Percentiles rank a stretch among this genome's conserved stretches.
Conservation (phyloP, 805 yeast genomes). For the Yamadazyma kitorensis region DNA sequence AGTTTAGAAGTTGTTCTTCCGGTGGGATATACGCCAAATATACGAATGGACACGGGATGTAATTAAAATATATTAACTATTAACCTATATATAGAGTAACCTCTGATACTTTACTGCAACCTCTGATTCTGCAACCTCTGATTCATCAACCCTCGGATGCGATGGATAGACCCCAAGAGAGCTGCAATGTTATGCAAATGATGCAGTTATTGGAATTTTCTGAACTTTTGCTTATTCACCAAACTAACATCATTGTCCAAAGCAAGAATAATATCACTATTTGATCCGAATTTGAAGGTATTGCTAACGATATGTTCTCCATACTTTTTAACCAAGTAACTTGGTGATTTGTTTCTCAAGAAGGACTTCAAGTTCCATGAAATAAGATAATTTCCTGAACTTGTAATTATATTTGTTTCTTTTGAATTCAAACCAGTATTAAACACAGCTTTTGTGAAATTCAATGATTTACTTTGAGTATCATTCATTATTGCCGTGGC, state of each 20-base stretch:
- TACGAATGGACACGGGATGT: too few relatives aligned
- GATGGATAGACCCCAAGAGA: too few relatives aligned
- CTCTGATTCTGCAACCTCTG: too few relatives aligned
- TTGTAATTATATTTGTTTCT: slow-evolving; percentile 71
- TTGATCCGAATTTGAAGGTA: slow-evolving; percentile 73
- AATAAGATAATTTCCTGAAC: slow-evolving; percentile 79
- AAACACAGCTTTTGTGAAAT: slow-evolving; percentile 74
- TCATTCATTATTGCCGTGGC: slow-evolving; percentile 56
- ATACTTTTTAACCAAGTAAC: slow-evolving; percentile 62
- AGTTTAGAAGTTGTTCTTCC: too few relatives aligned
- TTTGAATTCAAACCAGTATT: slow-evolving; percentile 63
- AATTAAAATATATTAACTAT: too few relatives aligned
- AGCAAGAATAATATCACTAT: slow-evolving; percentile 68
- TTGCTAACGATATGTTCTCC: slow-evolving; percentile 65
- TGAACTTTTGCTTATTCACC: slow-evolving; percentile 57
- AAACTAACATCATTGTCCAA: slow-evolving; percentile 73
- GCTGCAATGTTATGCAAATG: too few relatives aligned
- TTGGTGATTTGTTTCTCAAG: slow-evolving; percentile 39
- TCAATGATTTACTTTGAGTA: slow-evolving; percentile 45
- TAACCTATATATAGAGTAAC: too few relatives aligned
- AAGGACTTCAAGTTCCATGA: slow-evolving; percentile 73
- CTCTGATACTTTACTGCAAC: too few relatives aligned
- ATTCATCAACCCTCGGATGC: too few relatives aligned
- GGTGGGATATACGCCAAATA: too few relatives aligned
- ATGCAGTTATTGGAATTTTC: slow-evolving; percentile 58